Percentiles rank a stretch among this genome's conserved stretches.
These are phyloP conservation scores for Chalciporus chontae DNA, from an alignment of 768 basidiomycete species.

Conservation along the genomic window DNA sequence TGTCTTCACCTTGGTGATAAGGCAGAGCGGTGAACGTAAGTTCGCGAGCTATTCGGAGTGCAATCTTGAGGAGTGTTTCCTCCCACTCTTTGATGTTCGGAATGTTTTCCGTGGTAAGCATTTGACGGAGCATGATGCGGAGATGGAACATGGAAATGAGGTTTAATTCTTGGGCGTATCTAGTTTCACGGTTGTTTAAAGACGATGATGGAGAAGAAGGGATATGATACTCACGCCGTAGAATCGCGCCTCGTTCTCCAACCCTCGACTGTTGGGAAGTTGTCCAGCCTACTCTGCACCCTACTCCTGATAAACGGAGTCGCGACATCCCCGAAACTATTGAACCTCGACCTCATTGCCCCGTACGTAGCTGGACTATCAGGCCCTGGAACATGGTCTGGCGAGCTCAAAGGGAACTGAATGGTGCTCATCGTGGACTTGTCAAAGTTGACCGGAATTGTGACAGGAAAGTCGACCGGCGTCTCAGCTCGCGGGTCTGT, in stretches of 20 bases:
- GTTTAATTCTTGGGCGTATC: conserved; percentile 83
- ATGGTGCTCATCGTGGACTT: conserved; percentile 60
- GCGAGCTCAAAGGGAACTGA: conserved; percentile 77
- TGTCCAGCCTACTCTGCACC: conserved; percentile 74
- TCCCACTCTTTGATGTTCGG: conserved; percentile 89
- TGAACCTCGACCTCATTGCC: conserved; percentile 57
- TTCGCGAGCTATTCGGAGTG: conserved; percentile 82
- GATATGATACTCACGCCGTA: conserved; percentile 63
- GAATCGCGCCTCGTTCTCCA: conserved; percentile 90
- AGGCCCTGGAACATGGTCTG: conserved; percentile 51
- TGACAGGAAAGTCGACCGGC: conserved; percentile 55
- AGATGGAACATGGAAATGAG: conserved; percentile 85
- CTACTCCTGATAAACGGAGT: conserved; percentile 85
- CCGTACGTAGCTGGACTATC: conserved; percentile 55
- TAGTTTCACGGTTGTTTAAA: conserved; percentile 25
- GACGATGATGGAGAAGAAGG: background rate
- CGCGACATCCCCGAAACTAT: conserved; percentile 63
- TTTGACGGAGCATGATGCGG: conserved; percentile 87
- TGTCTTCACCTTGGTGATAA: conserved; percentile 83
- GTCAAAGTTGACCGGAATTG: conserved; percentile 49
- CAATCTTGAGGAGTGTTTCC: conserved; percentile 71
- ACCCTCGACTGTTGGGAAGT: conserved; percentile 53
- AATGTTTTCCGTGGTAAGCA: conserved; percentile 78
- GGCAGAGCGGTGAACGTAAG: conserved; percentile 70
- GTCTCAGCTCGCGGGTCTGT: conserved; percentile 44